Conservation (phyloP, 805 yeast species). For the Yarrowia bubula region DNA sequence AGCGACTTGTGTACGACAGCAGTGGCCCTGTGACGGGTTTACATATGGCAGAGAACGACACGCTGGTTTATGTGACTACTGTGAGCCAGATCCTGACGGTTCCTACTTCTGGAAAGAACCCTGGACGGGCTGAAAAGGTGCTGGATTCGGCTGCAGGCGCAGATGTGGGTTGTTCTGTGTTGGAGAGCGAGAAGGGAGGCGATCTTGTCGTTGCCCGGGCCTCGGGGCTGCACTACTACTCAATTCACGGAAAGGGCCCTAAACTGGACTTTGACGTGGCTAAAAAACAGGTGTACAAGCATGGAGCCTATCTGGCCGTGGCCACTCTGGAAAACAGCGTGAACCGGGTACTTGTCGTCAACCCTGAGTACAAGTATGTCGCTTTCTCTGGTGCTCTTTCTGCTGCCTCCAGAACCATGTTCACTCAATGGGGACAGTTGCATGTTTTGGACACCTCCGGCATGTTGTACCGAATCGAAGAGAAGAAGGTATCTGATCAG, state of each 20-base stretch:
- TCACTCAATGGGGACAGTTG: conserved; percentile 55
- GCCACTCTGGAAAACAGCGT: conserved; percentile 47
- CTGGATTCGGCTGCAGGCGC: conserved; percentile 51
- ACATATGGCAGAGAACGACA: conserved; percentile 48
- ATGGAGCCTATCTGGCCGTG: conserved; percentile 55
- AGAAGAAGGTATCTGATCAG: conserved; percentile 64
- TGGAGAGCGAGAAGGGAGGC: conserved; percentile 38
- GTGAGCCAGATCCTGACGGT: conserved; percentile 69
- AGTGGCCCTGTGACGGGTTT: conserved; percentile 72
- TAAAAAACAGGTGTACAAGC: conserved; percentile 52
- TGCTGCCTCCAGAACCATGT: conserved; percentile 57
- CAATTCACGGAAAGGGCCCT: conserved; percentile 49
- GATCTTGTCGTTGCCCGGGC: conserved; percentile 64
- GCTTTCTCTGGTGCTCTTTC: conserved; percentile 70
- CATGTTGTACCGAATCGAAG: conserved; percentile 61
- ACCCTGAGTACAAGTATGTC: conserved; percentile 64
- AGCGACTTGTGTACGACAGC: conserved; percentile 70
- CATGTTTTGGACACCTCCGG: conserved; percentile 75
- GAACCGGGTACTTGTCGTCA: conserved; percentile 59
- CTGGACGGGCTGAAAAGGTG: conserved; percentile 55
- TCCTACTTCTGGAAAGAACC: conserved; percentile 74
- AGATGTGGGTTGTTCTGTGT: conserved; percentile 46
- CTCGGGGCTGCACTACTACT: conserved; percentile 64
- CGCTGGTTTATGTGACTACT: conserved; percentile 65
- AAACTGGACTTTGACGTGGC: conserved; percentile 51